Evolutionary conservation across 192 early-diverging fungal genomes (phyloP).

Genomic region (Coemansia aciculifera): DNA sequence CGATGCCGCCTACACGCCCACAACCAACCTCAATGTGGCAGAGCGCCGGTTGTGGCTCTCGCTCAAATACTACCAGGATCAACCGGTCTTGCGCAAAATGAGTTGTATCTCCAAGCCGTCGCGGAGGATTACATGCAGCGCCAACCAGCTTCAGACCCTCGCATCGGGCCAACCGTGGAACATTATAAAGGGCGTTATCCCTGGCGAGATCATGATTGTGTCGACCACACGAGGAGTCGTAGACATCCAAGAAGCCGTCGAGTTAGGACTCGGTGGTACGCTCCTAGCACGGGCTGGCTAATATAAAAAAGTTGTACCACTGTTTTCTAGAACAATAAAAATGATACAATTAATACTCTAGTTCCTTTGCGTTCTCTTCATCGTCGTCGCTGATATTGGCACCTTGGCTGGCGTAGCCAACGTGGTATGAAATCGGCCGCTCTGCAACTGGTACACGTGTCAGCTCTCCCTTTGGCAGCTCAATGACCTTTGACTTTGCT

Average conservation of each 20-base stretch:
- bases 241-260: constrained; percentile 87
- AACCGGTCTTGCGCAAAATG: constrained; percentile 79
- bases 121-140: constrained; percentile 74
- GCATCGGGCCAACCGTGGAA: constrained; percentile 70
- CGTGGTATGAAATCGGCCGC: constrained; percentile 31
- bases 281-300: constrained; percentile 71
- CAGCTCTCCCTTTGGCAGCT: constrained; percentile 46
- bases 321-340: constrained; percentile 9
- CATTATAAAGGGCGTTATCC: constrained; percentile 78
- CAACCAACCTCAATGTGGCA: constrained; percentile 81
- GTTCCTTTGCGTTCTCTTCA: not conserved
- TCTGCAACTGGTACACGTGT: constrained; percentile 34
- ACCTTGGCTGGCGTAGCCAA: not conserved
- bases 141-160: constrained; percentile 77
- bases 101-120: constrained; percentile 82
- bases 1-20: constrained; percentile 67
- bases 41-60: constrained; percentile 88
- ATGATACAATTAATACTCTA: not conserved
- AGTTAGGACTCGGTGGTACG: constrained; percentile 83
- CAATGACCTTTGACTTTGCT: constrained; percentile 58
- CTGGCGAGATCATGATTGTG: constrained; percentile 91
- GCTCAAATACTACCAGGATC: constrained; percentile 87
- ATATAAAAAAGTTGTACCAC: not conserved
- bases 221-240: constrained; percentile 84
- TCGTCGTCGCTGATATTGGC: not conserved